Conservation (phyloP, 345 rosid species). For the Euphorbia lathyris region DNA sequence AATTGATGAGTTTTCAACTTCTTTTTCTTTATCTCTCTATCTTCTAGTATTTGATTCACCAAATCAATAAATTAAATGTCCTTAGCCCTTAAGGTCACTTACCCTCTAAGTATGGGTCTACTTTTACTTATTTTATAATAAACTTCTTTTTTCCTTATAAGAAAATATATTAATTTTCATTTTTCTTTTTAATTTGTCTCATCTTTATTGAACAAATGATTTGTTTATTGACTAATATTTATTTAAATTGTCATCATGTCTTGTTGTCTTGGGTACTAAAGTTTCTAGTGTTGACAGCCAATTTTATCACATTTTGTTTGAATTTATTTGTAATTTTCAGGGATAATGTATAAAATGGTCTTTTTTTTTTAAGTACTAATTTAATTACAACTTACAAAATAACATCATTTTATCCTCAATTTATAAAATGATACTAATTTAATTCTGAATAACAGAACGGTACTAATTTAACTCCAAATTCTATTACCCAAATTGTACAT, state of each 20-base stretch:
- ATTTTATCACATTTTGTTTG: not conserved
- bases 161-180: not conserved
- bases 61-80: not conserved
- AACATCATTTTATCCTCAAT: too few species aligned
- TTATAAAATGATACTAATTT: too few species aligned
- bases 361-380: too few species aligned
- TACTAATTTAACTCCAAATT: too few species aligned
- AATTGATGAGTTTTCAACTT: not conserved
- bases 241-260: not conserved
- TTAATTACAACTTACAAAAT: too few species aligned
- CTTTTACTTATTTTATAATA: not conserved
- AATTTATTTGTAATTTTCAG: not conserved
- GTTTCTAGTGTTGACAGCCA: not conserved
- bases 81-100: not conserved
- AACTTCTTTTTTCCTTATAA: not conserved
- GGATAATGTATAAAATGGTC: not conserved
- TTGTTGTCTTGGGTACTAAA: not conserved
- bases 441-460: too few species aligned
- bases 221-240: not conserved
- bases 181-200: not conserved
- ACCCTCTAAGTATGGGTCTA: not conserved
- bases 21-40: not conserved
- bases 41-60: conserved; percentile 1
- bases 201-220: conserved; percentile 7
- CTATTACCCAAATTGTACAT: too few species aligned